Base-by-base conservation (phyloP, 192 early-diverging fungal genomes). In the Coemansia sp. region DNA sequence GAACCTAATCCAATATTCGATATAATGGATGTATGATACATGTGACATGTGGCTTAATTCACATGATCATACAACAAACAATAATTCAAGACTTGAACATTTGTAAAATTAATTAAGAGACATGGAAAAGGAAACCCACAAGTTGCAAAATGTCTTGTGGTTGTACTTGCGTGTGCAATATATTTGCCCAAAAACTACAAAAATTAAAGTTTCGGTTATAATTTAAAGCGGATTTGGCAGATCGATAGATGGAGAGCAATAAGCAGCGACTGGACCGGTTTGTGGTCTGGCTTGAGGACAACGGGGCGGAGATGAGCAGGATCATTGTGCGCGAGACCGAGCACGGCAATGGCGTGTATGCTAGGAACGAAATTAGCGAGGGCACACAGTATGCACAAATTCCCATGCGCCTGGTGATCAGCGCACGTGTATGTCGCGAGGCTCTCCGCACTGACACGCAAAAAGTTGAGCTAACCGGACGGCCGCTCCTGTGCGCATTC, bases 351-450 rank as follows among this genome's bases (percentile, higher is more conserved):
- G 78, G 84, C 40, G 84, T 85, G 2, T 85, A 84, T 37, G 68
- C 78, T 8, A 74, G 61, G 4, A 50, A 60, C 5, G 65, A 68
- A 8, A 75, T 87, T 21, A 21, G 50, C 12, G 61, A 57, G 26
- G 60, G 75, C 37, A 72, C 86, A 57, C 65, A 66, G 12, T 87
- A 85, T 52, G 73, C 81, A 0, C 71, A 66, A 17, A 78, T 89
- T 4, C 88, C 88, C 2, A 80, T 78, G 21, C 74, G 68, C 19
- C 65, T 87, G 5, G 57, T 66, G 10, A 83, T 87, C 23, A 85
- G 78, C 0, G 78, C 78, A 7, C 66, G 64, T 15, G 72, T 85
- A 1, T 85, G 84, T 36, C 68, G 69, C n/a, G 67, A 22, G 15
- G 72, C 20, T 7, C 72, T 54, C 11, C 58, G 52, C 48, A 61